Percentiles rank a stretch among this genome's conserved stretches.
Evolutionary conservation across 2,329 filamentous ascomycete genomes (phyloP).

Genomic region (Stenocarpella maydis): DNA sequence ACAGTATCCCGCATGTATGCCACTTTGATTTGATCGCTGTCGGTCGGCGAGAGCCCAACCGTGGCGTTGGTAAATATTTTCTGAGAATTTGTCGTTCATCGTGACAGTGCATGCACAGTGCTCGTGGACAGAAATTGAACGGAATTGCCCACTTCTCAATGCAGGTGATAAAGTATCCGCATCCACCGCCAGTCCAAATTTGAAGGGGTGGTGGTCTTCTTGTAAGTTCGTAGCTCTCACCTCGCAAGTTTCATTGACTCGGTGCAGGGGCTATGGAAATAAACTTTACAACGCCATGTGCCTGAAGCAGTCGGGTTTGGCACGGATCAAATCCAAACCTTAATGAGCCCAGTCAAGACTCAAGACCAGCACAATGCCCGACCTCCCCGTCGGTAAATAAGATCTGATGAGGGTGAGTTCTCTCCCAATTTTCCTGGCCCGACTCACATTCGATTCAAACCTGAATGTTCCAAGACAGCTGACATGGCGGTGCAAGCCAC

Average conservation of each 20-base stretch:
- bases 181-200: conserved; percentile 16
- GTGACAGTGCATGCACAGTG: not conserved
- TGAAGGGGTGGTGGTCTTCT: not conserved
- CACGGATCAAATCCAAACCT: conserved; percentile 19
- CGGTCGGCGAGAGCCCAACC: not conserved
- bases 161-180: conserved; percentile 9
- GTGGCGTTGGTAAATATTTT: not conserved
- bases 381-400: not conserved
- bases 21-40: not conserved
- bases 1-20: not conserved
- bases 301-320: conserved; percentile 6
- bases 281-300: conserved; percentile 12
- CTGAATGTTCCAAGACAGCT: conserved; percentile 16
- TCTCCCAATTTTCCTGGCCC: not conserved
- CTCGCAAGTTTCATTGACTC: conserved; percentile 19
- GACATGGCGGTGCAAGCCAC: conserved; percentile 26
- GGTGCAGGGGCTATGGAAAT: conserved; percentile 11
- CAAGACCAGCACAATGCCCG: conserved; percentile 5
- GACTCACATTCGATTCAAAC: not conserved
- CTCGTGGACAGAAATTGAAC: not conserved
- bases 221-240: conserved; percentile 23
- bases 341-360: conserved; percentile 15
- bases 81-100: not conserved
- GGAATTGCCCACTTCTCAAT: not conserved
- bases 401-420: not conserved